These are phyloP conservation scores for Ceratobasidium sp. DNA, from an alignment of 1,284 basidiomycete genomes.

Conservation along the genomic window DNA sequence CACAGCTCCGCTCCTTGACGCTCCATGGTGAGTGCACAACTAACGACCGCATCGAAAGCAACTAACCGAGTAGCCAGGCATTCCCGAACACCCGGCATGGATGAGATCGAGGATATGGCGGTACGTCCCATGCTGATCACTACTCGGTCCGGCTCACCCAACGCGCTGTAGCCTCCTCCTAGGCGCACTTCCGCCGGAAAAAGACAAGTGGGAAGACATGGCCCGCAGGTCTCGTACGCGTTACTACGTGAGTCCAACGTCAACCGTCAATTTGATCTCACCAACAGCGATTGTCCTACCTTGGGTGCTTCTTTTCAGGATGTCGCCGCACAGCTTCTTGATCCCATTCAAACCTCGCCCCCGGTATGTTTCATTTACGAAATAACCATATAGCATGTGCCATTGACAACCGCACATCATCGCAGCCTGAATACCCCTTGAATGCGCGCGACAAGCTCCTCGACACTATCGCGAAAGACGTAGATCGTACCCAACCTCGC, in stretches of 20 bases:
- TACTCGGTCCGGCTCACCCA: conserved; percentile 2
- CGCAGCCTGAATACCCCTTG: conserved; percentile 47
- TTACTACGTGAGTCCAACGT: conserved; percentile 43
- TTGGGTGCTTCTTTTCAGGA: conserved; percentile 37
- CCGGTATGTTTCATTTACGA: conserved; percentile 30
- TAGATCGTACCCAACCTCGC: conserved; percentile 49
- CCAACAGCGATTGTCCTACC: conserved; percentile 12
- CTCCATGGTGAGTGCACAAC: conserved; percentile 33
- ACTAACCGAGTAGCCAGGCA: conserved; percentile 26
- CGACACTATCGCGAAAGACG: conserved; percentile 50
- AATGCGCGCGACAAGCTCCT: conserved; percentile 49
- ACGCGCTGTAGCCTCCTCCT: conserved; percentile 41
- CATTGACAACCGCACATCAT: neutral
- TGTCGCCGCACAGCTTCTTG: conserved; percentile 42
- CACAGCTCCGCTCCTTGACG: conserved; percentile 36
- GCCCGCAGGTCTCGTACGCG: conserved; percentile 37
- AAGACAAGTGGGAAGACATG: conserved; percentile 43
- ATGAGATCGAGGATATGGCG: conserved; percentile 45
- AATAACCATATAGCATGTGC: neutral
- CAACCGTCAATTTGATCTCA: conserved; percentile 11
- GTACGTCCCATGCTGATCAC: conserved; percentile 17
- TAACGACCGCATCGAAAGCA: neutral
- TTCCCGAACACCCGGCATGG: conserved; percentile 44
- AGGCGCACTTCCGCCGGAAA: conserved; percentile 44
- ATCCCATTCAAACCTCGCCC: conserved; percentile 42